Evolutionary conservation across 352 stramenopile genomes (phyloP), one percentile per base, ranked within the genome.

Genomic region (Peronosclerospora sorghi): DNA sequence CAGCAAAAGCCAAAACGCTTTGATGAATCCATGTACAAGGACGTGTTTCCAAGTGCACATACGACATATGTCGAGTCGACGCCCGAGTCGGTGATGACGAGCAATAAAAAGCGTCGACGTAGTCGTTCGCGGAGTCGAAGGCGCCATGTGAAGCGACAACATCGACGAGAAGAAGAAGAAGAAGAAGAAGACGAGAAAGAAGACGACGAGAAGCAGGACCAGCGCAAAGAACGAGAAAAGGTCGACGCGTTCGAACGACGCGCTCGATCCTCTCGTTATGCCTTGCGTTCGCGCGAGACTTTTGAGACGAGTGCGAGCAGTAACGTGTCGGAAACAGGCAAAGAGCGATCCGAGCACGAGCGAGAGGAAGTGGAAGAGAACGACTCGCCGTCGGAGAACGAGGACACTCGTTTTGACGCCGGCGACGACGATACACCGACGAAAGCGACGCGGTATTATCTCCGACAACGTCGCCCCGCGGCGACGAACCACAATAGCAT

Each of bases 21-120:
- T 49, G 70, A 85, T 23, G 56, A 70, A 38, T 68, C 54, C 29
- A 45, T 85, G 8, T 87, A 84, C 54, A 72, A 87, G 45, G 70
- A 85, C 30, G 68, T 83, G 20, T 87, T 87, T 21, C 56, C 59
- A 13, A 54, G 35, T 12, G 59, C 62, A 2, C 56, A 55, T 34
- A 8, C 39, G 18, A 48, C 45, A 5, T 61, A 50, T 45, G n/a
- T 43, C 7, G 34, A 51, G 30, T 39, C 37, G 26, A 55, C 55
- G 12, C 35, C 35, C 0, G 47, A 59, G 40, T 44, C 46, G 5
- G 34, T 38, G 18, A 23, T 37, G 1, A 21, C 20, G 10, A 53
- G 35, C 29, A 71, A 65, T 41, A 71, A 72, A 38, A 61, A 60
- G 13, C 50, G 49, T 15, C 35, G 41, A 27, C 36, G 46, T 3